Base-by-base conservation (phyloP, 164 flowering plant genomes). In the Protea cynaroides region DNA sequence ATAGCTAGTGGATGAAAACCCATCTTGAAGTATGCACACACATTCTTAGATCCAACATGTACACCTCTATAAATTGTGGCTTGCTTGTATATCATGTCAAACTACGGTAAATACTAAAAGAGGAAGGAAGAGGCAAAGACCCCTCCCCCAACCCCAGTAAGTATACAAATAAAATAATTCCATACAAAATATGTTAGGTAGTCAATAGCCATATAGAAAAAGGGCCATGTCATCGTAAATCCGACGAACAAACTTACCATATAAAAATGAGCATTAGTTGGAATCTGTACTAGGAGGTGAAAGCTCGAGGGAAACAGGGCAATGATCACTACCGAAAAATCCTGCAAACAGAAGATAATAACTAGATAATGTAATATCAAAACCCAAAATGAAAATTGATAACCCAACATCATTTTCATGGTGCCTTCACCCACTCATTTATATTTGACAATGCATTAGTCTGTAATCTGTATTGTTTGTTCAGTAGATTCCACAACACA, bases 261-360 rank as follows among this genome's bases (percentile, higher is more conserved):
- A 38, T 3, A n/a, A 68, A 64, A 14, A 25, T 58, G 25, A 65
- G 64, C 51, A 46, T 65, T 60, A 7, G 25, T 34, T 34, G 12
- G 65, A 19, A 44, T 65, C 61, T 25, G 56, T 10, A 58, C 37
- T 65, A 22, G 19, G 56, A 44, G 65, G 64, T 12, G 92, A 81
- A 50, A 93, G 89, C 77, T 78, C 85, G 4, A 93, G 83, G 22
- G 92, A 79, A 54, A 93, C 96, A 7, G 98, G 98, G 78, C 98
- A 90, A 74, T 93, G 98, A 69, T 93, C 98, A 61, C 98, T 93
- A 56, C 98, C 98, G 63, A 75, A 87, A 59, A 90, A 93, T 62
- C 98, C 98, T 92, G 85, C 70, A 75, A 12, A 36, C 18, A 53
- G 12, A 59, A 36, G 59, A 59, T 53, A 52, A 59, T 49, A 21